Base-by-base conservation (phyloP, 2,329 filamentous ascomycete genomes). In the Beauveria asiatica region DNA sequence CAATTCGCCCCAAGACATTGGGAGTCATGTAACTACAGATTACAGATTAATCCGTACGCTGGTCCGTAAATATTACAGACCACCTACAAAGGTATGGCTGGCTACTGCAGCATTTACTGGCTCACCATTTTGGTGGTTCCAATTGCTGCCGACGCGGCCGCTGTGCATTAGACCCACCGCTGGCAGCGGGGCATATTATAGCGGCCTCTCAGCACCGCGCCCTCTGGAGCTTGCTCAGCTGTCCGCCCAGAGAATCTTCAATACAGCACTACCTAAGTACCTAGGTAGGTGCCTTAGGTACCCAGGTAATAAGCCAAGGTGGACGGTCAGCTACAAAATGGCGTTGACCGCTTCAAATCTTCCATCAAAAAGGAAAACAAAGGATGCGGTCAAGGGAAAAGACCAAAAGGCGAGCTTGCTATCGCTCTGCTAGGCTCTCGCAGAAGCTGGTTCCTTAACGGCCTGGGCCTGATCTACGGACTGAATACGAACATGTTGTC, bases 161-260 rank as follows among this genome's bases (percentile, higher is more conserved):
- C 56, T 44, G 39, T 59, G 56, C 56, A 59, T 59, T 25, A 59
- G 48, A 41, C 52, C 56, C 56, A 59, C 56, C 56, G 52, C 56
- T 33, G 39, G 5, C 56, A 13, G 56, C 56, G 56, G 56, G 56
- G 48, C 56, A 23, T 33, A 25, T 42, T 52, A 52, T 52, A 57
- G 56, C 25, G 45, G 56, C n/a, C 27, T 11, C 21, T 49, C 46
- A 30, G 56, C 56, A 27, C 39, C 17, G 52, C 53, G 37, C 46
- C 55, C 37, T 58, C 21, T 49, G 46, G 23, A 58, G 46, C 55
- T 33, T 27, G 23, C 23, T 10, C 30, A 27, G n/a, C 17, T 39
- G 21, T 21, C 41, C 30, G 54, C 42, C 42, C 53, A 56, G 42
- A 30, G 11, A 50, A 42, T 13, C 41, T 33, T 11, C 10, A 33